Percentiles rank a stretch among this genome's conserved stretches.
phyloP scores from a whole-genome alignment of 768 basidiomycete genomes.

The Mycena amicta region DNA sequence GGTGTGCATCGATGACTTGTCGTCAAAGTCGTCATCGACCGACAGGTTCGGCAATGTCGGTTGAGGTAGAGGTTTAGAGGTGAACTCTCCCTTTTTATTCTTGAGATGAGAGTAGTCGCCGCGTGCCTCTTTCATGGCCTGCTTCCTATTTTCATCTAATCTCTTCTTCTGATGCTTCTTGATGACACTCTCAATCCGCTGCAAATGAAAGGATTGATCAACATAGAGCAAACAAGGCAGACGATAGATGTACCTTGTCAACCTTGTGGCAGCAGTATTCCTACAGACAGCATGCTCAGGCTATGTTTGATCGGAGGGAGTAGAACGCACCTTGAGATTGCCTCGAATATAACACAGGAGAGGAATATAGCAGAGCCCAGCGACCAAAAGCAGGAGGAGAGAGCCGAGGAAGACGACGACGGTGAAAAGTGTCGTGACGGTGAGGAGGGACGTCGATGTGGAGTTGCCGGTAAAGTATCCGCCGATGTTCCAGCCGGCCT shows the following conservation, averaged over 20 bases:
- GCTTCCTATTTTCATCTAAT: constrained; percentile 73
- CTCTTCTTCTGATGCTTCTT: constrained; percentile 90
- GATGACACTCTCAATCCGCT: constrained; percentile 94
- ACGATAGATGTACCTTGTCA: constrained; percentile 69
- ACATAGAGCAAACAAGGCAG: constrained; percentile 5
- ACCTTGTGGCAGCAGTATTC: constrained; percentile 99
- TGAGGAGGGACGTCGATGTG: constrained; percentile 79
- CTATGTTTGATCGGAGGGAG: constrained; percentile 1
- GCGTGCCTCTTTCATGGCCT: constrained; percentile 88
- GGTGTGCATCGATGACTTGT: constrained; percentile 59
- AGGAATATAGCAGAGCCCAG: constrained; percentile 90
- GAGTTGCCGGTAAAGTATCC: constrained; percentile 82
- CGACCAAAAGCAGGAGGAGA: constrained; percentile 76
- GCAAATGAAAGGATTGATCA: constrained; percentile 22
- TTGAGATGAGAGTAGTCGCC: constrained; percentile 91
- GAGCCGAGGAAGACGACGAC: constrained; percentile 86
- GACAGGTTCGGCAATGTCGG: constrained; percentile 92
- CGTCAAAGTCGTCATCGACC: constrained; percentile 77
- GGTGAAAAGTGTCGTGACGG: constrained; percentile 89
- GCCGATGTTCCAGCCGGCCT: constrained; percentile 64
- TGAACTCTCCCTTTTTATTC: constrained; percentile 87
- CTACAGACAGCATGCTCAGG: constrained; percentile 38
- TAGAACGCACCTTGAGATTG: constrained; percentile 78
- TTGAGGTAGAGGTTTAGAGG: constrained; percentile 82
- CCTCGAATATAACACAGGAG: constrained; percentile 94